A percentile compares a stretch with the other conserved stretches of the same genome.
Evolutionary conservation across 441 rosid species (phyloP).

Genomic region (Isatis lusitanica): DNA sequence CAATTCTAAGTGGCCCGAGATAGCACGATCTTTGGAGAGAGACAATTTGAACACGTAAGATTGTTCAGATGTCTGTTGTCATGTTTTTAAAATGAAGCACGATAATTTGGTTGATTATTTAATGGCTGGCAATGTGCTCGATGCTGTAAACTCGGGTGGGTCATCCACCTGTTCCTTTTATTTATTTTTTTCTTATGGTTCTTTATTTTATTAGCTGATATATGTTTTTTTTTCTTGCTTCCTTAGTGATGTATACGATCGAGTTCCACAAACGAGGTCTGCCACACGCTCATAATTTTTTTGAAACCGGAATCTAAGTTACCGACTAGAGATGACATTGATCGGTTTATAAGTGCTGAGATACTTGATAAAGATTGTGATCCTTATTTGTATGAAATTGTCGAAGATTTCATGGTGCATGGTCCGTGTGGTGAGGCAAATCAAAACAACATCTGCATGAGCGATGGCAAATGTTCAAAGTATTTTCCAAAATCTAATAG

Average conservation of each 20-base stretch:
- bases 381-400: not conserved
- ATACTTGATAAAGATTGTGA: not conserved
- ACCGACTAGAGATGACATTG: not conserved
- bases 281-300: not conserved
- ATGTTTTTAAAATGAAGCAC: not conserved
- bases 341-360: not conserved
- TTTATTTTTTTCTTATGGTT: too few relatives aligned
- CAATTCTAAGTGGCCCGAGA: slow-evolving; percentile 1
- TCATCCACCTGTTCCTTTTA: too few relatives aligned
- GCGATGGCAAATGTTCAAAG: not conserved
- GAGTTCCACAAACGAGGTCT: not conserved
- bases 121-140: too few relatives aligned
- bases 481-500: too few relatives aligned
- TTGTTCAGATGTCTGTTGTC: not conserved
- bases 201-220: too few relatives aligned
- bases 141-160: not conserved
- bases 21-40: not conserved
- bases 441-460: too few relatives aligned
- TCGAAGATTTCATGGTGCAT: too few relatives aligned
- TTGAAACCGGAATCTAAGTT: not conserved
- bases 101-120: not conserved
- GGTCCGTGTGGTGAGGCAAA: too few relatives aligned
- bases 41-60: not conserved
- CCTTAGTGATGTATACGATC: not conserved
- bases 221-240: not conserved